Base-by-base conservation (phyloP, 768 basidiomycete genomes). In the Mycena crocata region DNA sequence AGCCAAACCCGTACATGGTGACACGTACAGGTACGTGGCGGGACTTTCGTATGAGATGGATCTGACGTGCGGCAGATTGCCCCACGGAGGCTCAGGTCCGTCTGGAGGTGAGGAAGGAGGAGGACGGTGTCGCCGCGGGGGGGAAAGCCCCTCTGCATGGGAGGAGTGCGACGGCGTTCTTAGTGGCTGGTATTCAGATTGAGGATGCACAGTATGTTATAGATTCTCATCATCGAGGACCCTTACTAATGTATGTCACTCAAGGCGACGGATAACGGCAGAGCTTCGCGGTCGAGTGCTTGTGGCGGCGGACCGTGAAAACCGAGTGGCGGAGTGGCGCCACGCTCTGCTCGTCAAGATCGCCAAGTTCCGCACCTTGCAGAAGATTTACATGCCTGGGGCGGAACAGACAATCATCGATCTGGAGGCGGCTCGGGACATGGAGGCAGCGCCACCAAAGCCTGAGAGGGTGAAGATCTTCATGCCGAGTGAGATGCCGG, bases 131-230 rank as follows among this genome's bases (percentile, higher is more conserved):
- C n/a, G n/a, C n/a, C n/a, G n/a, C n/a, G n/a, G n/a, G n/a, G n/a
- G n/a, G n/a, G n/a, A n/a, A n/a, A n/a, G n/a, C n/a, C n/a, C n/a
- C n/a, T n/a, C n/a, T n/a, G n/a, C n/a, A n/a, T n/a, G n/a, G n/a
- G n/a, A n/a, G n/a, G n/a, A n/a, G 2, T 12, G 19, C 32, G 4
- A 56, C 62, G 1, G 61, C 54, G 0, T 64, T 68, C 40, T 24
- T 68, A 9, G 39, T 57, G 1, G 35, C 62, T 14, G 67, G 67
- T 0, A 17, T 69, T 2, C 62, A 69, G 44, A 24, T 69, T 5
- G 68, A 69, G 28, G 63, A 66, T 8, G 14, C 51, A 5, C 68
- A 69, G 68, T 69, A 31, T 5, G 68, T 65, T 0, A 21, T 37
- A 9, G 10, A 5, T 5, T 42, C n/a, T n/a, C n/a, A 21, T 17